Conservation (phyloP, 1,284 basidiomycete genomes). For the Marasmius fiardii region DNA sequence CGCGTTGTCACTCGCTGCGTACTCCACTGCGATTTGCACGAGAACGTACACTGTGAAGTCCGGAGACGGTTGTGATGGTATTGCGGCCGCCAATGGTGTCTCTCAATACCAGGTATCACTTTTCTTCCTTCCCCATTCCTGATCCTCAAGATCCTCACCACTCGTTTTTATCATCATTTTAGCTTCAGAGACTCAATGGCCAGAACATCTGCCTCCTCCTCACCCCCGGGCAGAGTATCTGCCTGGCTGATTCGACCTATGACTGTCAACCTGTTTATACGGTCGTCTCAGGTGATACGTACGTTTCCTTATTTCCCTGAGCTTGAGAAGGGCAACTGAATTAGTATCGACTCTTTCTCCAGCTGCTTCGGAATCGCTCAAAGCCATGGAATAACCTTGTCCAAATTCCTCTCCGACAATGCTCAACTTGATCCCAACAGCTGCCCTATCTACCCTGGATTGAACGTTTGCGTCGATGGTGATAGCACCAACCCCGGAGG, state of each 20-base stretch:
- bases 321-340: background rate
- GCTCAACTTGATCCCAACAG: slow-evolving; percentile 1
- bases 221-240: background rate
- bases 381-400: background rate
- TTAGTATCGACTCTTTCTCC: background rate
- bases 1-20: background rate
- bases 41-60: slow-evolving; percentile 1
- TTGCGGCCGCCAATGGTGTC: background rate
- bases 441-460: background rate
- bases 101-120: background rate
- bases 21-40: background rate
- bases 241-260: background rate
- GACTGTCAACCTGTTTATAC: slow-evolving; percentile 1
- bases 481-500: background rate
- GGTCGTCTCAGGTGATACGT: background rate
- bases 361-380: slow-evolving; percentile 2
- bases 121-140: background rate
- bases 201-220: background rate
- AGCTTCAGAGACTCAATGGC: background rate
- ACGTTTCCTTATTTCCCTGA: background rate
- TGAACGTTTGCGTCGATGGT: background rate
- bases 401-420: slow-evolving; percentile 3
- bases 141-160: no score
- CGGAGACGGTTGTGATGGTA: background rate
- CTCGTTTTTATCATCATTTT: background rate